These are phyloP conservation scores for Gracilaria gracilis DNA, from an alignment of 23 red algal genomes.

Conservation along the genomic window DNA sequence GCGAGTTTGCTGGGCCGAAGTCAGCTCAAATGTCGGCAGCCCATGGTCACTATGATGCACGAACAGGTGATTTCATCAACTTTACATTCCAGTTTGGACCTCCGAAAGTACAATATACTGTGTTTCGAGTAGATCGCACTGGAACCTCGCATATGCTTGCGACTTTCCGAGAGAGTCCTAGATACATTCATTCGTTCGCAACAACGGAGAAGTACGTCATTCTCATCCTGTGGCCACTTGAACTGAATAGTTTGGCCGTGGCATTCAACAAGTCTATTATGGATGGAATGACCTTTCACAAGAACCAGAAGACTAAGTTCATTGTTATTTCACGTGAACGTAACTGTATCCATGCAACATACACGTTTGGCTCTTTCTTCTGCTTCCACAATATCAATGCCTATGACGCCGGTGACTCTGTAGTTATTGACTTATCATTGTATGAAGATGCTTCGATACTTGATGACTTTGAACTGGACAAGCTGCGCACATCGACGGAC, in stretches of 20 bases:
- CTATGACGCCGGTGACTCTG: slow-evolving; percentile 38
- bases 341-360: slow-evolving; percentile 38
- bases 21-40: slow-evolving; percentile 41
- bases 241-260: slow-evolving; percentile 24
- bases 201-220: slow-evolving; percentile 63
- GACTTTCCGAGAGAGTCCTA: slow-evolving; percentile 22
- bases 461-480: slow-evolving; percentile 51
- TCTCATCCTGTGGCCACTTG: slow-evolving; percentile 49
- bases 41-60: slow-evolving; percentile 38
- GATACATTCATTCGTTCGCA: slow-evolving; percentile 55
- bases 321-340: slow-evolving; percentile 45
- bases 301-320: slow-evolving; percentile 20
- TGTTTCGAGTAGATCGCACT: slow-evolving; percentile 35
- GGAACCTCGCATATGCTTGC: slow-evolving; percentile 40
- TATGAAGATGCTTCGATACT: slow-evolving; percentile 58
- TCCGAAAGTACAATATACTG: slow-evolving; percentile 19
- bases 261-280: slow-evolving; percentile 41
- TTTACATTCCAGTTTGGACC: slow-evolving; percentile 43
- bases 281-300: slow-evolving; percentile 50
- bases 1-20: not conserved
- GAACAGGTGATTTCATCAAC: slow-evolving; percentile 61
- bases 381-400: slow-evolving; percentile 77
- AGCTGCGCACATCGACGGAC: slow-evolving; percentile 20
- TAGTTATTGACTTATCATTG: slow-evolving; percentile 53
- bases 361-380: slow-evolving; percentile 52